phyloP scores from a whole-genome alignment of 768 basidiomycete genomes.

The button mushroom (Agaricus bisporus) region DNA sequence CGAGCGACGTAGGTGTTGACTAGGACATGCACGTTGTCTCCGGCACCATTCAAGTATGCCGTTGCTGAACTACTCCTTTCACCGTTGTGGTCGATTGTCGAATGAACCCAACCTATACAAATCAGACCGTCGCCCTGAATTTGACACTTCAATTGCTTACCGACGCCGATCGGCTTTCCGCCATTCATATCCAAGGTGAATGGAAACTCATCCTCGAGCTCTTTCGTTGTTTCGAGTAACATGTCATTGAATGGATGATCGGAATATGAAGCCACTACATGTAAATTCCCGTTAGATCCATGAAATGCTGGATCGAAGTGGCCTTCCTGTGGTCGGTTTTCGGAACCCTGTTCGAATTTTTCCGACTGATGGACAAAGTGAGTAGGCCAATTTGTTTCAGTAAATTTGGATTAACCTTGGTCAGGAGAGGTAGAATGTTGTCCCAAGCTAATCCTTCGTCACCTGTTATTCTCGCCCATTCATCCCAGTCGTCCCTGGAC shows the following conservation, averaged over 20 bases:
- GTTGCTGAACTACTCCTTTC: conserved; percentile 21
- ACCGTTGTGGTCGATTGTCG: conserved; percentile 6
- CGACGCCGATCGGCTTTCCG: conserved; percentile 6
- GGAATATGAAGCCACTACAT: neutral
- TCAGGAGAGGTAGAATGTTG: conserved; percentile 15
- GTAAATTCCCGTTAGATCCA: conserved; percentile 4
- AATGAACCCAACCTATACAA: conserved; percentile 8
- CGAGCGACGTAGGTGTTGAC: conserved; percentile 13
- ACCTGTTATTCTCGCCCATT: conserved; percentile 20
- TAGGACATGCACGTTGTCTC: conserved; percentile 9
- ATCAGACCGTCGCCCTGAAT: too few species aligned
- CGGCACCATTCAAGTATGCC: conserved; percentile 16
- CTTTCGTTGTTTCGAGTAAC: conserved; percentile 15
- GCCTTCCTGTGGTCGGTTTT: conserved; percentile 7
- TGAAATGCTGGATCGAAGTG: conserved; percentile 12
- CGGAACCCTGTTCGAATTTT: neutral
- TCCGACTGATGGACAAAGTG: neutral
- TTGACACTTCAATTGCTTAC: neutral
- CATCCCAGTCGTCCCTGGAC: conserved; percentile 14
- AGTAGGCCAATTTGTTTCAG: neutral
- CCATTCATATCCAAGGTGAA: conserved; percentile 6
- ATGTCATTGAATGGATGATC: conserved; percentile 16
- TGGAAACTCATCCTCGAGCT: conserved; percentile 10
- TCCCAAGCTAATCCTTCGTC: conserved; percentile 28
- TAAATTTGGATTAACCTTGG: conserved; percentile 6